Conservation (phyloP, 2,329 filamentous ascomycete genomes). For the Rutstroemia sydowiana region DNA sequence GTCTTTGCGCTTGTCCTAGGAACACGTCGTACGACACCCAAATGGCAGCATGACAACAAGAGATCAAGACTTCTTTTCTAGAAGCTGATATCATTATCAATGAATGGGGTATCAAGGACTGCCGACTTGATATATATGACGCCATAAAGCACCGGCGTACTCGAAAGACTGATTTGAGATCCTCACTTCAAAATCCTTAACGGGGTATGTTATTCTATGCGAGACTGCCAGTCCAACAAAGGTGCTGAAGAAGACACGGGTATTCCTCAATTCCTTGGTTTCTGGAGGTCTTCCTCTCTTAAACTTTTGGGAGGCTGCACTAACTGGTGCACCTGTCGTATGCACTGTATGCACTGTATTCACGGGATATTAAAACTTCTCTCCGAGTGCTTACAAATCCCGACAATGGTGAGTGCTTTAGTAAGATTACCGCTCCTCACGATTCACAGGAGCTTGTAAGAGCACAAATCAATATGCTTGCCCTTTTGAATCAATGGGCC, state of each 20-base stretch:
- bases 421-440: constrained; percentile 57
- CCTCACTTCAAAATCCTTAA: constrained; percentile 27
- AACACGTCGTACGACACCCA: constrained; percentile 43
- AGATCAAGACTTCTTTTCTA: constrained; percentile 46
- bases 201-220: constrained; percentile 29
- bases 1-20: constrained; percentile 43
- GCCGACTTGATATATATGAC: constrained; percentile 55
- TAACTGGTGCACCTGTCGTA: constrained; percentile 48
- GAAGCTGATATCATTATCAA: constrained; percentile 60
- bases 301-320: constrained; percentile 50
- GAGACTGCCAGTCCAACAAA: constrained; percentile 35
- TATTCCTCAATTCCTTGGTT: constrained; percentile 49
- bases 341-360: too few species aligned
- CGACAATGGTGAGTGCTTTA: constrained; percentile 42
- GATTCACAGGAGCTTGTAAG: constrained; percentile 52
- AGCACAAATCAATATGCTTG: constrained; percentile 55
- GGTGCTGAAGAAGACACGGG: constrained; percentile 38
- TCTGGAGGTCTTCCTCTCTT: constrained; percentile 49
- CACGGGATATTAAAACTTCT: constrained; percentile 48
- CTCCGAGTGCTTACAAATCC: constrained; percentile 49
- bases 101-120: constrained; percentile 58
- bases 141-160: constrained; percentile 55
- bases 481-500: constrained; percentile 54
- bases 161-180: constrained; percentile 48
- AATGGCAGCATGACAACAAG: constrained; percentile 52